Base-by-base conservation (phyloP, 306 rosid genomes). In the Lathyrus oleraceus region DNA sequence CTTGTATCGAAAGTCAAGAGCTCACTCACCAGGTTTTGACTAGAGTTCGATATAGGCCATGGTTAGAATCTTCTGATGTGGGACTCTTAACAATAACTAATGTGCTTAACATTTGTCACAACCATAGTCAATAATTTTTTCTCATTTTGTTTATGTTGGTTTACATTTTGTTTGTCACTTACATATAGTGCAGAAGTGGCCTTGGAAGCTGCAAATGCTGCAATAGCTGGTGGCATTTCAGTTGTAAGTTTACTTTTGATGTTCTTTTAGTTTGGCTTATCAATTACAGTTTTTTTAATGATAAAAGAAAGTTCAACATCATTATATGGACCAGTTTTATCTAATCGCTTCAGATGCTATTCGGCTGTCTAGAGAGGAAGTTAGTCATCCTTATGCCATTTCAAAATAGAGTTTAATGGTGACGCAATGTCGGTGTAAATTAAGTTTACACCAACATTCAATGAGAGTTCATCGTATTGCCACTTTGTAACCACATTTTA, bases 191-290 rank as follows among this genome's bases (percentile, higher is more conserved):
- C 95, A 74, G 92, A 89, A 76, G 83, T 85, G 76, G 98, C 96
- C 39, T 73, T 85, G 74, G 81, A 85, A 83, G 96, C 96, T 76
- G 93, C 96, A n/a, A 81, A 70, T 71, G 92, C 93, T 85, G 98
- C 98, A 40, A 87, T 92, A 44, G 75, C 67, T 16, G 96, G 96
- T 6, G 98, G 96, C 52, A 64, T 92, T 65, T 83, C 93, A 67
- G 96, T 85, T 59, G 98, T 92, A 84, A 87, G 98, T 84, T 61
- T 25, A 49, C 61, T 69, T 49, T 38, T 47, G 19, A 28, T 63
- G 16, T 49, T 49, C 59, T 73, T 58, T 32, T 64, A 5, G 51
- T 69, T 65, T 76, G 49, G 40, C 25, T 35, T 30, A 20, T 16
- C 53, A 58, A 44, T 36, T 25, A 27, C 28, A 3, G 3, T 25